Percentiles rank a stretch among this genome's conserved stretches.
Conservation (phyloP, 2,329 filamentous ascomycete genomes). For the Talaromyces sp. region DNA sequence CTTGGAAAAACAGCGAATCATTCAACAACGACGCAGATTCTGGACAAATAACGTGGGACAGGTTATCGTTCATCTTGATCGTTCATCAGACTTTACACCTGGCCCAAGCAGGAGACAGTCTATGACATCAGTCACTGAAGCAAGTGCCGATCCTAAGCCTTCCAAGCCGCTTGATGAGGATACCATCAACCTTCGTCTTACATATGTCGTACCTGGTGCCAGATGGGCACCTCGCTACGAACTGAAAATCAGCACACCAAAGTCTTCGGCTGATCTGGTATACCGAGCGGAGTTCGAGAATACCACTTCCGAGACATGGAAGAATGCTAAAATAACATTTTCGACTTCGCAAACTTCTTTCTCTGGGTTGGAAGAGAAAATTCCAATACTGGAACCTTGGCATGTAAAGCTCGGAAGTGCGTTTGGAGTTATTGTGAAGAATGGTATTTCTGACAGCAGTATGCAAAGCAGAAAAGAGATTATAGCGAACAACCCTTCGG, state of each 20-base stretch:
- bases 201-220: constrained; percentile 57
- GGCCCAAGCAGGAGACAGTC: constrained; percentile 25
- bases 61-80: constrained; percentile 37
- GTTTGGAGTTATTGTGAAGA: constrained; percentile 20
- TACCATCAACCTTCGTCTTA: constrained; percentile 46
- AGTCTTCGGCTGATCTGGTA: constrained; percentile 51
- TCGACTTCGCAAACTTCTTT: constrained; percentile 63
- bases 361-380: constrained; percentile 53
- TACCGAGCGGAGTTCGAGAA: constrained; percentile 64
- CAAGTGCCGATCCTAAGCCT: neutral
- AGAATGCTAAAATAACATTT: constrained; percentile 56
- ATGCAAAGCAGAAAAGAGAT: constrained; percentile 13
- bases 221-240: constrained; percentile 63
- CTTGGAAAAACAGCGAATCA: constrained; percentile 22
- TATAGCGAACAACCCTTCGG: neutral
- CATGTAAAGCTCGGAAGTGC: constrained; percentile 49
- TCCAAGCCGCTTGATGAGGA: constrained; percentile 13
- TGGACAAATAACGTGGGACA: constrained; percentile 36
- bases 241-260: constrained; percentile 57
- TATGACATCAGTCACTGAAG: constrained; percentile 24
- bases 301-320: constrained; percentile 62
- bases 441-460: constrained; percentile 21
- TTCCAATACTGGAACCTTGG: constrained; percentile 58
- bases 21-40: constrained; percentile 34
- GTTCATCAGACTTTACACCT: constrained; percentile 24